A percentile compares a stretch with the other conserved stretches of the same genome.
Conservation (phyloP, 2,329 filamentous ascomycete species). For the Beauveria brongniartii region DNA sequence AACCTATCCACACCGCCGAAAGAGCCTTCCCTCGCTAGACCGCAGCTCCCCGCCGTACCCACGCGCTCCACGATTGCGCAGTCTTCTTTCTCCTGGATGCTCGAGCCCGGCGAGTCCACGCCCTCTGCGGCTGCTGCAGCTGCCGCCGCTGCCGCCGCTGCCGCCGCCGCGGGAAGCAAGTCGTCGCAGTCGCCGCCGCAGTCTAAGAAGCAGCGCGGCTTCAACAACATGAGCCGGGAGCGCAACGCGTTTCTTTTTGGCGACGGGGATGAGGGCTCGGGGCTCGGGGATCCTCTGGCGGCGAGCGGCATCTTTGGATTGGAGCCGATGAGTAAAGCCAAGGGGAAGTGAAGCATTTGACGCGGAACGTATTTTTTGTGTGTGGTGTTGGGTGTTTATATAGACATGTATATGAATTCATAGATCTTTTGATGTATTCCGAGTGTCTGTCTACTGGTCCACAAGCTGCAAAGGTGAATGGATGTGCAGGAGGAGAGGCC, state of each 20-base stretch:
- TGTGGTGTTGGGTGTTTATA: no score
- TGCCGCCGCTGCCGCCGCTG: conserved; percentile 12
- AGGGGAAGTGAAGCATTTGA: conserved; percentile 11
- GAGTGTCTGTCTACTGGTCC: no score
- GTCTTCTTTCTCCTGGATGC: conserved; percentile 74
- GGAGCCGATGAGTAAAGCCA: conserved; percentile 35
- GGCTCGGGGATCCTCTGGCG: conserved; percentile 26
- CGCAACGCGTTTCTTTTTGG: conserved; percentile 54
- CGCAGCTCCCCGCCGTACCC: conserved; percentile 30
- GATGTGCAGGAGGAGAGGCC: no score
- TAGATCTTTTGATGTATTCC: no score
- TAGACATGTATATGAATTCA: no score
- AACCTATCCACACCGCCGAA: background rate
- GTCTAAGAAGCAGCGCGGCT: conserved; percentile 31
- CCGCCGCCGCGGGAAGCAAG: conserved; percentile 17
- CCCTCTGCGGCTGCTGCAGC: conserved; percentile 14
- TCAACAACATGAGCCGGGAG: conserved; percentile 40
- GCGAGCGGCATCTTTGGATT: conserved; percentile 48
- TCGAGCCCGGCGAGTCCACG: conserved; percentile 45
- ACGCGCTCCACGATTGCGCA: conserved; percentile 61
- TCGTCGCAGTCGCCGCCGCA: conserved; percentile 24
- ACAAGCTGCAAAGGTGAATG: no score
- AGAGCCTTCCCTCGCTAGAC: conserved; percentile 19
- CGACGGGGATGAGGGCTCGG: conserved; percentile 30
- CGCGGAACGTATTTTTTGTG: no score